These are phyloP conservation scores for Corrigiola litoralis DNA, from an alignment of 179 eudicot genomes.

Conservation along the genomic window DNA sequence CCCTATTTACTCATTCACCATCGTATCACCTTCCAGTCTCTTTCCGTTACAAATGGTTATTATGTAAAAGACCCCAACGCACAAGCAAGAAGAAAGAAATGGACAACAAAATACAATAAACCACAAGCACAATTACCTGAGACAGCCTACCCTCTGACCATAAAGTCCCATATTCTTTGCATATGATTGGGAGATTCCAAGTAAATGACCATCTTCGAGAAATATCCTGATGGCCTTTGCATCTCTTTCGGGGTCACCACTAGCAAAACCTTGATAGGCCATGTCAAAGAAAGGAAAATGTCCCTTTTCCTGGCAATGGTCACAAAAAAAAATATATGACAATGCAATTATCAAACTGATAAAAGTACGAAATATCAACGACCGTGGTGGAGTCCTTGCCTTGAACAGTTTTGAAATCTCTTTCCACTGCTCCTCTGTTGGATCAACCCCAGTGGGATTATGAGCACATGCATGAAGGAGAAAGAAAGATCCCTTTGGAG, in stretches of 20 bases:
- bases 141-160: constrained; percentile 98
- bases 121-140: constrained; percentile 48
- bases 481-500: constrained; percentile 93
- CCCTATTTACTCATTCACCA: neutral
- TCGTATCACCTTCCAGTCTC: too few species aligned
- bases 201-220: constrained; percentile 88
- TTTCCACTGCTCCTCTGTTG: constrained; percentile 92
- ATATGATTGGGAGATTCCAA: constrained; percentile 92
- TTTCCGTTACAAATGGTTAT: neutral
- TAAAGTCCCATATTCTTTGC: constrained; percentile 99
- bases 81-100: neutral
- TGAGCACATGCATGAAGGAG: constrained; percentile 99
- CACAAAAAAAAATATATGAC: neutral
- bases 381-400: constrained; percentile 28
- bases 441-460: constrained; percentile 99
- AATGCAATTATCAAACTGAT: neutral
- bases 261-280: constrained; percentile 99
- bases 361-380: neutral
- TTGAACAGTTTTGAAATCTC: constrained; percentile 82
- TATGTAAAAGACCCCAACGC: neutral
- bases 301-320: constrained; percentile 62
- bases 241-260: constrained; percentile 96
- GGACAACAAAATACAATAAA: neutral
- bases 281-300: constrained; percentile 98
- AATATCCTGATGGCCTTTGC: constrained; percentile 93